A percentile compares a stretch with the other conserved stretches of the same genome.
These are phyloP conservation scores for Pyrenophora tritici-repentis DNA, from an alignment of 2,329 filamentous ascomycete genomes.

Conservation along the genomic window DNA sequence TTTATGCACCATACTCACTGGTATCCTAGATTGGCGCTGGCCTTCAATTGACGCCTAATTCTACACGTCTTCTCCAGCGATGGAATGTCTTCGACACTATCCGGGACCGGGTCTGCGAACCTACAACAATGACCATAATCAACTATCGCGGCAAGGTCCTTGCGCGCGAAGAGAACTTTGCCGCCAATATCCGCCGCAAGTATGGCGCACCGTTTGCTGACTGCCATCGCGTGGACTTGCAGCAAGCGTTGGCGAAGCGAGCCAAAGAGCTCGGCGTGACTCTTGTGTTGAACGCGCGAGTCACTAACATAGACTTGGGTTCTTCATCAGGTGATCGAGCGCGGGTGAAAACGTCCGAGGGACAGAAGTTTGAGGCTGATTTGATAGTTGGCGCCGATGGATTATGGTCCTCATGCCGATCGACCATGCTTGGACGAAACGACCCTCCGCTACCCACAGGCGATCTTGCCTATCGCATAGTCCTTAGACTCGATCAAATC, in stretches of 20 bases:
- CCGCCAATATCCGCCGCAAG: constrained; percentile 57
- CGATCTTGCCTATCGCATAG: constrained; percentile 68
- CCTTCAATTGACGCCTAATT: constrained; percentile 46
- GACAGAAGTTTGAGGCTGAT: constrained; percentile 55
- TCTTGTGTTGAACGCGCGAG: constrained; percentile 56
- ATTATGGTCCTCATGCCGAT: constrained; percentile 64
- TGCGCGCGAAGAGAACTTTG: constrained; percentile 58
- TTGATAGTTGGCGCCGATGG: constrained; percentile 68
- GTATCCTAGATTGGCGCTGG: constrained; percentile 42
- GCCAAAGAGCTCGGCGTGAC: constrained; percentile 53
- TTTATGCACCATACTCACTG: not conserved
- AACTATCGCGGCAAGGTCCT: constrained; percentile 58
- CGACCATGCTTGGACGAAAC: constrained; percentile 30
- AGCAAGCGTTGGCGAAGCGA: constrained; percentile 57
- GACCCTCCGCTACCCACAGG: constrained; percentile 56
- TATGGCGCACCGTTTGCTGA: constrained; percentile 64
- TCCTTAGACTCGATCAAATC: constrained; percentile 60
- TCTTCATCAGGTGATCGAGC: constrained; percentile 39
- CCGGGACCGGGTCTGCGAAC: constrained; percentile 47
- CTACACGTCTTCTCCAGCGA: constrained; percentile 55
- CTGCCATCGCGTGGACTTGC: constrained; percentile 67
- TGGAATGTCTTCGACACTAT: constrained; percentile 58
- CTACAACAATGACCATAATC: constrained; percentile 57
- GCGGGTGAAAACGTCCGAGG: constrained; percentile 49
- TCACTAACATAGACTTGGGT: constrained; percentile 55